Conservation (phyloP, 805 yeast genomes). For the Metschnikowia anglica region DNA sequence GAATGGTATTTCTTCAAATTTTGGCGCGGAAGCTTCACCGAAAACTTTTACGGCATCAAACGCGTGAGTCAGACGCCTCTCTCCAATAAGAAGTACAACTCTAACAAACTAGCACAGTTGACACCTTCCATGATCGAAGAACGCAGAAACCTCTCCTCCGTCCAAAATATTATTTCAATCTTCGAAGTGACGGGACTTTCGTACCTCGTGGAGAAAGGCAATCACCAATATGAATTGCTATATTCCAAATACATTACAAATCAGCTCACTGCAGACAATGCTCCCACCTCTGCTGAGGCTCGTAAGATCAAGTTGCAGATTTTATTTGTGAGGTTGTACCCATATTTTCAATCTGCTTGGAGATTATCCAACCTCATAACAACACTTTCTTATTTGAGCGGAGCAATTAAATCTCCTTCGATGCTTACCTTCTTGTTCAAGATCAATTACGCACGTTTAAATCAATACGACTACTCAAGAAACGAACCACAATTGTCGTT, state of each 20-base stretch:
- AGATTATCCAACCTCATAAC: conserved; percentile 54
- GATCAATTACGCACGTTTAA: conserved; percentile 65
- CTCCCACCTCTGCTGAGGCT: conserved; percentile 25
- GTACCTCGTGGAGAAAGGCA: conserved; percentile 67
- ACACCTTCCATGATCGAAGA: conserved; percentile 47
- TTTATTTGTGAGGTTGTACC: conserved; percentile 60
- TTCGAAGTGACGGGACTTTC: conserved; percentile 63
- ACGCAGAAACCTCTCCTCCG: conserved; percentile 49
- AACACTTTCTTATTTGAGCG: conserved; percentile 65
- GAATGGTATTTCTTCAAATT: conserved; percentile 68
- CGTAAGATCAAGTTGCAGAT: conserved; percentile 30
- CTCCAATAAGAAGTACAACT: conserved; percentile 29
- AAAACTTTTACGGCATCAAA: conserved; percentile 87
- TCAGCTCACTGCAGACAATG: conserved; percentile 32
- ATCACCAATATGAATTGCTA: conserved; percentile 59
- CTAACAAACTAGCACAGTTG: conserved; percentile 34
- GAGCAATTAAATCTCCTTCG: conserved; percentile 61
- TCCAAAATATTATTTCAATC: conserved; percentile 56
- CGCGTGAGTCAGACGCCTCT: conserved; percentile 47
- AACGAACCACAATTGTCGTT: conserved; percentile 27
- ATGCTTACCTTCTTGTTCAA: conserved; percentile 59
- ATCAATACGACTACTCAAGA: conserved; percentile 47
- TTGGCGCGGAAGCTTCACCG: conserved; percentile 88
- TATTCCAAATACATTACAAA: conserved; percentile 58
- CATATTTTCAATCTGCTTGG: conserved; percentile 49